Conservation (phyloP, 495 filamentous ascomycete genomes). For the Symbiotaphrina buchneri region DNA sequence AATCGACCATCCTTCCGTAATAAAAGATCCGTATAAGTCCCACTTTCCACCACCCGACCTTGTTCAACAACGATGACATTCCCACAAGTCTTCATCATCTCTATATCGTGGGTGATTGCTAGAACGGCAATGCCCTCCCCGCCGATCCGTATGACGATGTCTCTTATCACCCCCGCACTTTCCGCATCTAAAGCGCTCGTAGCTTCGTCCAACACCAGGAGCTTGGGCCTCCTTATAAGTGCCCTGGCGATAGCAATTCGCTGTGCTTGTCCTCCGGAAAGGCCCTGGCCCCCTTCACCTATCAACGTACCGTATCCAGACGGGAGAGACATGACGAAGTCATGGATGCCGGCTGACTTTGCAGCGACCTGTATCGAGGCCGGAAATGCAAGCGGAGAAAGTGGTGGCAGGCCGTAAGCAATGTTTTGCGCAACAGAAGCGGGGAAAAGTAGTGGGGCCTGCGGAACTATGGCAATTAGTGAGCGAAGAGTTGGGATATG, state of each 20-base stretch:
- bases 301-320: conserved; percentile 52
- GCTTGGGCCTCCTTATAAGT: conserved; percentile 37
- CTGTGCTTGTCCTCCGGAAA: conserved; percentile 76
- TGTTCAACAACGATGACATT: conserved; percentile 2
- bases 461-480: conserved; percentile 54
- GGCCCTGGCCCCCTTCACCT: conserved; percentile 49
- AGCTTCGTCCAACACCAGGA: conserved; percentile 75
- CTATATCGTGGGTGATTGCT: conserved; percentile 53
- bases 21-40: too few relatives aligned
- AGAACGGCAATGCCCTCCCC: conserved; percentile 27
- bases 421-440: conserved; percentile 57
- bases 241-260: conserved; percentile 66
- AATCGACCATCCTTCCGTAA: too few relatives aligned
- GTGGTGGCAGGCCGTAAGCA: conserved; percentile 38
- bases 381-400: conserved; percentile 17
- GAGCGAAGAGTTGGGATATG: conserved; percentile 40
- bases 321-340: conserved; percentile 54
- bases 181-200: conserved; percentile 59
- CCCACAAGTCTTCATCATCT: conserved; percentile 59
- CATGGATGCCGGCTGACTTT: conserved; percentile 47
- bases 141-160: conserved; percentile 32
- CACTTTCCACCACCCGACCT: conserved; percentile 4
- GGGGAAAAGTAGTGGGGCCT: conserved; percentile 58
- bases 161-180: conserved; percentile 41
- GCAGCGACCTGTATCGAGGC: conserved; percentile 34